Evolutionary conservation across 1,284 basidiomycete genomes (phyloP).

Genomic region (Macrocybe sp.): DNA sequence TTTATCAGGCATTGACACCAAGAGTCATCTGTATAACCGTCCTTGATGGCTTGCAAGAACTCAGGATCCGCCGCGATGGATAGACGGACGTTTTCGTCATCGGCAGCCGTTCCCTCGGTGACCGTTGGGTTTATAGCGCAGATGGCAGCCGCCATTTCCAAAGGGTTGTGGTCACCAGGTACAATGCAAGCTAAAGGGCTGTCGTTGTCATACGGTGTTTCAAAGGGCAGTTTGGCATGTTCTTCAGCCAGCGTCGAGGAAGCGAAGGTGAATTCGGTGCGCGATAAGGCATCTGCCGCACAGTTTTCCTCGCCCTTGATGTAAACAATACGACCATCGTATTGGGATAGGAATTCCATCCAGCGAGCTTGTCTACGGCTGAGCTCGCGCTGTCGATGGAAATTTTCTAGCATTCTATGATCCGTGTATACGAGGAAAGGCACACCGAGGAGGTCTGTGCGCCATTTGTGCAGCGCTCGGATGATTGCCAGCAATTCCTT

Average conservation of each 20-base stretch:
- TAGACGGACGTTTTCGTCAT: too few species aligned
- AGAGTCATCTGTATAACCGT: too few species aligned
- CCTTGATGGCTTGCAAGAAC: too few species aligned
- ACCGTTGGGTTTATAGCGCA: too few species aligned
- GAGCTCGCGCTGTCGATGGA: slow-evolving; percentile 27
- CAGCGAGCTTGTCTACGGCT: slow-evolving; percentile 29
- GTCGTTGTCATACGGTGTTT: too few species aligned
- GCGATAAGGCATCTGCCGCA: slow-evolving; percentile 26
- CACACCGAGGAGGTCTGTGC: slow-evolving; percentile 24
- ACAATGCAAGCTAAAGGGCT: too few species aligned
- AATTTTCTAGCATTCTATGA: slow-evolving; percentile 28
- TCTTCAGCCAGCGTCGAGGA: slow-evolving; percentile 18
- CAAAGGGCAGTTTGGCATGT: too few species aligned
- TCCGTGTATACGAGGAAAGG: slow-evolving; percentile 31
- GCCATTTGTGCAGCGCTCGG: slow-evolving; percentile 26
- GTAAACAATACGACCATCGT: slow-evolving; percentile 27
- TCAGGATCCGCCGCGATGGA: too few species aligned
- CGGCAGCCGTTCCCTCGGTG: too few species aligned
- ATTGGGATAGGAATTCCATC: slow-evolving; percentile 28
- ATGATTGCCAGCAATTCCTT: slow-evolving; percentile 31
- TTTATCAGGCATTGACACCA: too few species aligned
- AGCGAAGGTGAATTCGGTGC: slow-evolving; percentile 21
- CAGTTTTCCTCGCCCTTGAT: slow-evolving; percentile 25
- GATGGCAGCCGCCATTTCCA: too few species aligned
- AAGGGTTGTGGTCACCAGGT: too few species aligned